Conservation (phyloP, 305 asterid genomes). For the Coffea humblotiana region DNA sequence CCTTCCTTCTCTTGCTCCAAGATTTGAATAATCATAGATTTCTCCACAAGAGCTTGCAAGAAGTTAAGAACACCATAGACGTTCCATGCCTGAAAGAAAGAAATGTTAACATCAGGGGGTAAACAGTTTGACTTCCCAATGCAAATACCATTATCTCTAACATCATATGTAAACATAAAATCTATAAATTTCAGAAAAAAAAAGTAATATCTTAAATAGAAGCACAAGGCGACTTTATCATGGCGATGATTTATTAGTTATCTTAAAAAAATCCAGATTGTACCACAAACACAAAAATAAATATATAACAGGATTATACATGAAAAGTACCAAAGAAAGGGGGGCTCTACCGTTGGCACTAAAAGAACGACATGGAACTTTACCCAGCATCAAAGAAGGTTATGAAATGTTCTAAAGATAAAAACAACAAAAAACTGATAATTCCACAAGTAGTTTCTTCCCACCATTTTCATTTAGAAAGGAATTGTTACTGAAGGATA, state of each 20-base stretch:
- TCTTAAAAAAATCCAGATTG: background rate
- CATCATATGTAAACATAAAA: background rate
- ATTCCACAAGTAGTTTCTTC: background rate
- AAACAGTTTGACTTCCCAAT: background rate
- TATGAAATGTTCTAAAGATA: background rate
- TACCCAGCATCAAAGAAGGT: background rate
- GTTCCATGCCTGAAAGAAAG: conserved; percentile 74
- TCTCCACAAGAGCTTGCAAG: conserved; percentile 92
- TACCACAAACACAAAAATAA: background rate
- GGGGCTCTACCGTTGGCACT: background rate
- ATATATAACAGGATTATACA: background rate
- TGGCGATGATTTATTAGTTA: background rate
- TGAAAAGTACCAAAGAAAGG: too few species aligned
- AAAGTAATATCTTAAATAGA: background rate
- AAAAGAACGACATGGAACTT: background rate
- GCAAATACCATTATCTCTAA: background rate
- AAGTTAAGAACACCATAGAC: conserved; percentile 91
- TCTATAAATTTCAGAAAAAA: background rate
- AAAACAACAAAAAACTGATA: background rate
- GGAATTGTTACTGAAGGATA: background rate
- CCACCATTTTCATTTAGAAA: background rate
- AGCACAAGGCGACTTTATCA: background rate
- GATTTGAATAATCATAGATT: conserved; percentile 76
- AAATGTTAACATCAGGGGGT: conserved; percentile 11
- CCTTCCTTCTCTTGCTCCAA: conserved; percentile 91